Evolutionary conservation across 2,329 filamentous ascomycete genomes (phyloP).

Genomic region (Ceratocystiopsis sp.): DNA sequence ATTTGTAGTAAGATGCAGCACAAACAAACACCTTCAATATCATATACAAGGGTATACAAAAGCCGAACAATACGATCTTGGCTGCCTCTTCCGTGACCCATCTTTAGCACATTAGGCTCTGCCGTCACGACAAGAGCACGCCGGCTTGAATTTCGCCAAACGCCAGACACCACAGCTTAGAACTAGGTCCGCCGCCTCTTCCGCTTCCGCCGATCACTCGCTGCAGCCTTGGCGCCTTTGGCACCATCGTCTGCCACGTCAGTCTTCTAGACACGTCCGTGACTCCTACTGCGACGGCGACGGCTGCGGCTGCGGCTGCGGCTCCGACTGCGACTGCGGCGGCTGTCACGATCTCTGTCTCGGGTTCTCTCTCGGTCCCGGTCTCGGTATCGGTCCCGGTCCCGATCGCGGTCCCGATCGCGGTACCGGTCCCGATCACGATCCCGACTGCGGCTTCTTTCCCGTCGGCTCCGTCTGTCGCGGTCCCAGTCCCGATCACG

Average conservation of each 20-base stretch:
- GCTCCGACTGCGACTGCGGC: conserved; percentile 10
- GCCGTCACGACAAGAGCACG: too few relatives aligned
- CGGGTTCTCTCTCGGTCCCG: conserved; percentile 10
- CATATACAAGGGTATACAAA: too few relatives aligned
- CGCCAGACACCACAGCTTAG: too few relatives aligned
- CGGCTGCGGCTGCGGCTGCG: conserved; percentile 8
- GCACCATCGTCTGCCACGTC: neutral
- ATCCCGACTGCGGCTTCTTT: neutral
- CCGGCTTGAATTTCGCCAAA: too few relatives aligned
- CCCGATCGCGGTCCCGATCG: conserved; percentile 15
- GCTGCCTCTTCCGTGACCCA: too few relatives aligned
- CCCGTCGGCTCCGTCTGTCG: conserved; percentile 3
- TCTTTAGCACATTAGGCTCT: too few relatives aligned
- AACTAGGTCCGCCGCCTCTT: too few relatives aligned
- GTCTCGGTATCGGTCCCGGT: conserved; percentile 10
- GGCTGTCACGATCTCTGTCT: conserved; percentile 4
- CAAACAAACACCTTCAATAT: too few relatives aligned
- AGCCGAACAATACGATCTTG: too few relatives aligned
- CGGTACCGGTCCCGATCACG: conserved; percentile 18
- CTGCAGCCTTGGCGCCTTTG: too few relatives aligned
- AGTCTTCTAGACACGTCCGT: conserved; percentile 9
- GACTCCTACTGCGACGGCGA: conserved; percentile 10
- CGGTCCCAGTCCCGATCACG: conserved; percentile 8
- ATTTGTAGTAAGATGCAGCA: too few relatives aligned
- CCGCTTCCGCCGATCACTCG: too few relatives aligned